These are phyloP conservation scores for Cercospora brassicicola DNA, from an alignment of 2,329 filamentous ascomycete genomes.

Conservation along the genomic window DNA sequence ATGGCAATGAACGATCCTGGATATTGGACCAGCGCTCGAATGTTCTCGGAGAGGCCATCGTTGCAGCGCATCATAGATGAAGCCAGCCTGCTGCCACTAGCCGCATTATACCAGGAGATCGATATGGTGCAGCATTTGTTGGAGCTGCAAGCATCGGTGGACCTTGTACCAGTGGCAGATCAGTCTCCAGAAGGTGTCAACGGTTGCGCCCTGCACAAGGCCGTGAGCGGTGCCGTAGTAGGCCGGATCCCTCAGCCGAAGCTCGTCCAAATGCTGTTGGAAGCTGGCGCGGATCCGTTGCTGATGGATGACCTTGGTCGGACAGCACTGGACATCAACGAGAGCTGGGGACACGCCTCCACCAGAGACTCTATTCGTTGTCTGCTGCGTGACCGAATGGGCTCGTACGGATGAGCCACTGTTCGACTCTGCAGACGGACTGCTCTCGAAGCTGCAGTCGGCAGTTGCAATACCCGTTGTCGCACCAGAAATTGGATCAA, in stretches of 20 bases:
- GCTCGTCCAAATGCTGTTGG: constrained; percentile 15
- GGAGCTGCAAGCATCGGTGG: constrained; percentile 9
- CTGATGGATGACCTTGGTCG: constrained; percentile 18
- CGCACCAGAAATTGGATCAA: neutral
- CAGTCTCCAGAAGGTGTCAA: constrained; percentile 15
- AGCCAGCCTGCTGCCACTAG: constrained; percentile 18
- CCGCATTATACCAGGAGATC: constrained; percentile 14
- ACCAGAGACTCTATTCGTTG: constrained; percentile 15
- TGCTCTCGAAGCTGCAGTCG: neutral
- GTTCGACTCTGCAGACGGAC: neutral
- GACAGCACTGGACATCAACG: constrained; percentile 18
- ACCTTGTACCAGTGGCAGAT: constrained; percentile 9
- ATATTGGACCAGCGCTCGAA: constrained; percentile 15
- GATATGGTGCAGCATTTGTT: constrained; percentile 17
- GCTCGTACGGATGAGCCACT: neutral
- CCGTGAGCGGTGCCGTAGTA: constrained; percentile 12
- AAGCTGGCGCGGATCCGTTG: constrained; percentile 15
- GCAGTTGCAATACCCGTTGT: neutral
- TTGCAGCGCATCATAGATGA: constrained; percentile 18
- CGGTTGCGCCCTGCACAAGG: constrained; percentile 16
- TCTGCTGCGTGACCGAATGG: constrained; percentile 3
- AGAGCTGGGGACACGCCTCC: constrained; percentile 6
- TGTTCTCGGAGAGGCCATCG: constrained; percentile 19
- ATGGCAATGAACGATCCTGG: constrained; percentile 14
- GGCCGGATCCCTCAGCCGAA: constrained; percentile 13